These are phyloP conservation scores for Didymella segeticola DNA, from an alignment of 2,329 filamentous ascomycete genomes.

Conservation along the genomic window DNA sequence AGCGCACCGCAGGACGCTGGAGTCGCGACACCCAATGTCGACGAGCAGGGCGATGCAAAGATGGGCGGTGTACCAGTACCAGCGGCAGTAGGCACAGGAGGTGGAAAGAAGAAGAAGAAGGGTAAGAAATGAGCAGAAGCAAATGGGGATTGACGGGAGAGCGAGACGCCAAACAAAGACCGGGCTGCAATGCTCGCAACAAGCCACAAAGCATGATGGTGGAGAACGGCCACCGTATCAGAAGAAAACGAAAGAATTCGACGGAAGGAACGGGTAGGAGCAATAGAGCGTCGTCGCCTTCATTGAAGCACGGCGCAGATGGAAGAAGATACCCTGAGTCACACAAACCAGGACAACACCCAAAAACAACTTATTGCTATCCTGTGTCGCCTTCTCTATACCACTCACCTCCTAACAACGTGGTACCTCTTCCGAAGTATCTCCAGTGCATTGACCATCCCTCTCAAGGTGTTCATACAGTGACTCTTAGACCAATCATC, in stretches of 20 bases:
- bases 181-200: too few relatives aligned
- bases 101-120: constrained; percentile 59
- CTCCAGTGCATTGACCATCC: too few relatives aligned
- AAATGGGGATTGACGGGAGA: background rate
- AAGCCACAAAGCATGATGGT: background rate
- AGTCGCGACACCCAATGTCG: constrained; percentile 41
- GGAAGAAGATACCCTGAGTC: constrained; percentile 16
- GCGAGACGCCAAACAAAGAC: background rate
- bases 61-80: constrained; percentile 36
- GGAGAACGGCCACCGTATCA: too few relatives aligned
- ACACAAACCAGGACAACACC: background rate
- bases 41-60: constrained; percentile 40
- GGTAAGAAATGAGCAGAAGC: constrained; percentile 54
- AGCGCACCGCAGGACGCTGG: constrained; percentile 35
- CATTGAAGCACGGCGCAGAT: background rate
- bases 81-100: constrained; percentile 40
- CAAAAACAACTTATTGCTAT: too few relatives aligned
- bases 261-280: too few relatives aligned
- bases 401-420: too few relatives aligned
- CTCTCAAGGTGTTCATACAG: too few relatives aligned
- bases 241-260: too few relatives aligned
- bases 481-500: too few relatives aligned
- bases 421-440: too few relatives aligned
- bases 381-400: too few relatives aligned
- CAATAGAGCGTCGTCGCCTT: too few relatives aligned